Evolutionary conservation across 2,329 filamentous ascomycete species (phyloP).

Genomic region (Cladophialophora immunda): DNA sequence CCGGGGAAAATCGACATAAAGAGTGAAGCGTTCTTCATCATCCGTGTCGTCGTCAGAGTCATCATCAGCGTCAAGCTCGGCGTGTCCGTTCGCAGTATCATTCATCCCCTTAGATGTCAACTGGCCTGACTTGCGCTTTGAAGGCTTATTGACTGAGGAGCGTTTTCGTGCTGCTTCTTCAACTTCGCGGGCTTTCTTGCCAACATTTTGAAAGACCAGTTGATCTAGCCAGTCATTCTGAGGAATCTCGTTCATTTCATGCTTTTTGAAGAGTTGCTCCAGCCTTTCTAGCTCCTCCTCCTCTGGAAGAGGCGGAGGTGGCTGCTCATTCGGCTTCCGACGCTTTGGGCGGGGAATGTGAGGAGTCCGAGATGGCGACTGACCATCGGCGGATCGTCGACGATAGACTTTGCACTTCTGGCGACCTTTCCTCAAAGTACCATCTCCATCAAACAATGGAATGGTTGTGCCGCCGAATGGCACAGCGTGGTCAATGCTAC

Average conservation of each 20-base stretch:
- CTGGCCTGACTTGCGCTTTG: conserved; percentile 42
- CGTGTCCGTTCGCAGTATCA: conserved; percentile 53
- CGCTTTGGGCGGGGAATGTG: conserved; percentile 68
- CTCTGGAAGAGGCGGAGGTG: conserved; percentile 66
- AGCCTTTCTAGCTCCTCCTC: conserved; percentile 88
- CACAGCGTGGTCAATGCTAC: conserved; percentile 77
- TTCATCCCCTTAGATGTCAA: conserved; percentile 33
- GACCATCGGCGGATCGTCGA: conserved; percentile 83
- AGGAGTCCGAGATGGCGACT: conserved; percentile 80
- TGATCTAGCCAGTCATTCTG: conserved; percentile 95
- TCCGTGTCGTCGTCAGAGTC: conserved; percentile 51
- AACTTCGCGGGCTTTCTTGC: conserved; percentile 74
- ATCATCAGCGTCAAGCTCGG: conserved; percentile 44
- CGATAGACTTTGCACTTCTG: conserved; percentile 91
- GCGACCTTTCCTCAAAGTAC: conserved; percentile 87
- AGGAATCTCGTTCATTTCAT: conserved; percentile 96
- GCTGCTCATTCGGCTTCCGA: conserved; percentile 57
- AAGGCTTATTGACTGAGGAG: conserved; percentile 48
- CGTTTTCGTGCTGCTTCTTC: conserved; percentile 71
- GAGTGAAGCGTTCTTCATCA: conserved; percentile 74
- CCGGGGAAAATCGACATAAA: conserved; percentile 89
- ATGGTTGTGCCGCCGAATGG: conserved; percentile 96
- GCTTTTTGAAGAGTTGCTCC: conserved; percentile 92
- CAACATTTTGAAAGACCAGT: conserved; percentile 88
- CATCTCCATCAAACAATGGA: conserved; percentile 89